Percentiles rank a stretch among this genome's conserved stretches.
phyloP scores from a whole-genome alignment of 2,329 filamentous ascomycete species.

The Cadophora sp. region DNA sequence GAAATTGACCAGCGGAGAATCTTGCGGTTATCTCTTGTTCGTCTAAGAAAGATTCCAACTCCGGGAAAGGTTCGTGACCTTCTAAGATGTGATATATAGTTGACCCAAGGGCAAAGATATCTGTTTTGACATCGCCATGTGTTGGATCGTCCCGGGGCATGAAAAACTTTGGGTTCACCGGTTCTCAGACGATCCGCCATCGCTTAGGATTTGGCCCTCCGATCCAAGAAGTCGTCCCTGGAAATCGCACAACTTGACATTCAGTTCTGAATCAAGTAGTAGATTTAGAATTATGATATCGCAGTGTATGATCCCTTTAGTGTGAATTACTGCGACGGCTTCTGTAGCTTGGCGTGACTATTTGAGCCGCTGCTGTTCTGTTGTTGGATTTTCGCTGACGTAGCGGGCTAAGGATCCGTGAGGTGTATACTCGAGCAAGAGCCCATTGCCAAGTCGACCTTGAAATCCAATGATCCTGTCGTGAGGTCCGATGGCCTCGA shows the following conservation, averaged over 20 bases:
- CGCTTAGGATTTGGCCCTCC: slow-evolving; percentile 4
- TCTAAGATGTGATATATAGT: too few relatives aligned
- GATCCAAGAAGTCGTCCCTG: slow-evolving; percentile 1
- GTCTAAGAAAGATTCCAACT: too few relatives aligned
- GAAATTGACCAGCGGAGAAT: too few relatives aligned
- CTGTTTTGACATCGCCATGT: too few relatives aligned
- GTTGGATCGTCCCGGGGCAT: too few relatives aligned
- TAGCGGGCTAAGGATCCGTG: background rate
- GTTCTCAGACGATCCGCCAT: too few relatives aligned
- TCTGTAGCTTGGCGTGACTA: background rate
- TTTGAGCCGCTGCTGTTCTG: background rate
- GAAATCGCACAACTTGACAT: background rate
- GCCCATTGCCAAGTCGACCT: background rate
- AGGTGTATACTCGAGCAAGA: background rate
- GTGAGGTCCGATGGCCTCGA: too few relatives aligned
- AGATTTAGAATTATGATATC: background rate
- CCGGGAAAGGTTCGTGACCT: too few relatives aligned
- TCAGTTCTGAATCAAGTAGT: background rate
- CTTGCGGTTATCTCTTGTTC: too few relatives aligned
- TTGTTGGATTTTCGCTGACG: background rate
- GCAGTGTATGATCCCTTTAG: too few relatives aligned
- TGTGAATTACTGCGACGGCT: too few relatives aligned
- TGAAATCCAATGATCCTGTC: background rate
- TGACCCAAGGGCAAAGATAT: too few relatives aligned
- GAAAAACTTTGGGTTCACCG: background rate